A percentile compares a stretch with the other conserved stretches of the same genome.
phyloP scores from a whole-genome alignment of 2,329 filamentous ascomycete genomes.

The Pseudogymnoascus sp. region DNA sequence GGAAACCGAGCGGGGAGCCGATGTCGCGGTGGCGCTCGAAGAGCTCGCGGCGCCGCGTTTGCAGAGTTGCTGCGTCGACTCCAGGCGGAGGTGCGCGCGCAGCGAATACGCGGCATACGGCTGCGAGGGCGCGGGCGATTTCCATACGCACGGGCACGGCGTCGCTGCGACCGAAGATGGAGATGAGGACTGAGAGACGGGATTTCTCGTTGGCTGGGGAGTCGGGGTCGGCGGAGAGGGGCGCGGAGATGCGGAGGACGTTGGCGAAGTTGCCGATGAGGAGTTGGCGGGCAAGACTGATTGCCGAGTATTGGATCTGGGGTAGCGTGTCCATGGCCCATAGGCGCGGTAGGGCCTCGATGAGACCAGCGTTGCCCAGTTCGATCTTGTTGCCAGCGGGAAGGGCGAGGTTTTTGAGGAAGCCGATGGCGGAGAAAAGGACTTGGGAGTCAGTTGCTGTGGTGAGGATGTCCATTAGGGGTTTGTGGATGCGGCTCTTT shows the following conservation, averaged over 20 bases:
- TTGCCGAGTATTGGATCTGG: constrained; percentile 53
- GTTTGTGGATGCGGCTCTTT: constrained; percentile 35
- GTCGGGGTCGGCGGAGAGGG: constrained; percentile 32
- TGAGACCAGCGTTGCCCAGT: constrained; percentile 39
- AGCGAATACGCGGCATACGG: constrained; percentile 49
- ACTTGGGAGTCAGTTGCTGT: constrained; percentile 42
- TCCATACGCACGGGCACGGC: constrained; percentile 52
- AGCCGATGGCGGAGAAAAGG: constrained; percentile 49
- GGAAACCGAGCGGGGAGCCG: constrained; percentile 38
- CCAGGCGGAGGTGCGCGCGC: constrained; percentile 29
- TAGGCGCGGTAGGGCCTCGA: constrained; percentile 46
- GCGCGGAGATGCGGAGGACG: constrained; percentile 41
- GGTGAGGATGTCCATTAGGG: constrained; percentile 40
- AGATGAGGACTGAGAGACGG: constrained; percentile 34
- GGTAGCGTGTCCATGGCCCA: constrained; percentile 46
- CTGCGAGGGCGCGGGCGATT: constrained; percentile 45
- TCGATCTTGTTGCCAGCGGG: constrained; percentile 45
- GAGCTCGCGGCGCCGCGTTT: constrained; percentile 28
- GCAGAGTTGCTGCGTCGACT: constrained; percentile 16
- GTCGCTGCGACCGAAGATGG: constrained; percentile 38
- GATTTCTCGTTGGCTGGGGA: constrained; percentile 29
- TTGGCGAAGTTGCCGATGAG: constrained; percentile 47
- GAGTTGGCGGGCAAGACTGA: constrained; percentile 51
- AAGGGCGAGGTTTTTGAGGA: constrained; percentile 59
- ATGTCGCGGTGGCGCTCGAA: constrained; percentile 28